These are phyloP conservation scores for Exobasidium rhododendri DNA, from an alignment of 1,284 basidiomycete genomes.

Conservation along the genomic window DNA sequence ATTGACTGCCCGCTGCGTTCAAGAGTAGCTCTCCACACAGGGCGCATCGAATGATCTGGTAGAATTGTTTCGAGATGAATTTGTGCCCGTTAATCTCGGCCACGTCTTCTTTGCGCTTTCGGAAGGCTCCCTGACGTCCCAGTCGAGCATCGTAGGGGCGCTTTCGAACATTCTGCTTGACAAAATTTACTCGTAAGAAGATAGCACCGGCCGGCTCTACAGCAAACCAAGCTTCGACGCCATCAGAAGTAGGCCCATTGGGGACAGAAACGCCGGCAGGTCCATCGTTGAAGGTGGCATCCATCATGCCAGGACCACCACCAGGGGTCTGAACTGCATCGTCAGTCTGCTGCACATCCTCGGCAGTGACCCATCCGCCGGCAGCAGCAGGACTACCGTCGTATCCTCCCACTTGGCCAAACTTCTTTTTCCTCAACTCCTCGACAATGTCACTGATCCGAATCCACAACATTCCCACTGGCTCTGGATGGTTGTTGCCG, in stretches of 20 bases:
- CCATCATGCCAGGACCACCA: conserved; percentile 19
- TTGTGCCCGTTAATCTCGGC: conserved; percentile 99
- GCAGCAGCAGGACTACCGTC: conserved; percentile 33
- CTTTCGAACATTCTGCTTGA: conserved; percentile 68
- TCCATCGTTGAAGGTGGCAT: conserved; percentile 29
- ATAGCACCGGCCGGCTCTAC: conserved; percentile 97
- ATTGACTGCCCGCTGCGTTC: conserved; percentile 95
- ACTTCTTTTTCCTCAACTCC: conserved; percentile 86
- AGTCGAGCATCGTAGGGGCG: conserved; percentile 82
- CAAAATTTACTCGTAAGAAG: conserved; percentile 46
- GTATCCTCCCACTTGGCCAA: conserved; percentile 61
- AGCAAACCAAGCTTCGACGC: conserved; percentile 94
- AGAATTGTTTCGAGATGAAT: conserved; percentile 95
- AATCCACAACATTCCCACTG: conserved; percentile 94
- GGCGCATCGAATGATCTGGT: conserved; percentile 91
- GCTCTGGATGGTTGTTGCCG: conserved; percentile 70
- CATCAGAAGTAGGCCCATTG: conserved; percentile 60
- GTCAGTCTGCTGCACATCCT: conserved; percentile 34
- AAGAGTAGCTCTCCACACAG: conserved; percentile 96
- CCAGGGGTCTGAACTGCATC: background rate
- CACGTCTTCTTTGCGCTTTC: conserved; percentile 95
- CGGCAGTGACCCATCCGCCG: conserved; percentile 49
- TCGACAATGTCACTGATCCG: conserved; percentile 92
- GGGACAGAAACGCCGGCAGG: conserved; percentile 41
- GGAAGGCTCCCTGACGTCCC: conserved; percentile 93